phyloP scores from a whole-genome alignment of 1,284 basidiomycete genomes.

The Sphagnurus paluster region DNA sequence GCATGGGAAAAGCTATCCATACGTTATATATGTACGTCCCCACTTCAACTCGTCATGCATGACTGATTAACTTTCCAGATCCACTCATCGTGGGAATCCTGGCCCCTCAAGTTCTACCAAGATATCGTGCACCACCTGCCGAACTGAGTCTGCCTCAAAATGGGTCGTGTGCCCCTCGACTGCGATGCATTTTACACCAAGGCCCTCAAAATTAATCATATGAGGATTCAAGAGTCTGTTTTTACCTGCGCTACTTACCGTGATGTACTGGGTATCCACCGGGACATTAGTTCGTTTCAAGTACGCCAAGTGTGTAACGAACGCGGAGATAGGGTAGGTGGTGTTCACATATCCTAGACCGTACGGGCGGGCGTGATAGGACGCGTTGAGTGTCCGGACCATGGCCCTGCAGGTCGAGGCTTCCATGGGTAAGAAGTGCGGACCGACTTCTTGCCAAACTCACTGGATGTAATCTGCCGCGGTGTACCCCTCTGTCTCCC shows the following conservation, averaged over 20 bases:
- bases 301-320: slow-evolving; percentile 85
- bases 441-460: slow-evolving; percentile 21
- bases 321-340: slow-evolving; percentile 67
- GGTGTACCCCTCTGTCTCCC: slow-evolving; percentile 86
- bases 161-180: slow-evolving; percentile 31
- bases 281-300: slow-evolving; percentile 61
- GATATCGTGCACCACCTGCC: slow-evolving; percentile 48
- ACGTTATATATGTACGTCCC: too few species aligned
- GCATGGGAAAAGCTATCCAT: too few species aligned
- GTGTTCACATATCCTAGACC: slow-evolving; percentile 60
- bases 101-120: slow-evolving; percentile 27
- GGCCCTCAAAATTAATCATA: slow-evolving; percentile 44
- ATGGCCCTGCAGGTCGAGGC: slow-evolving; percentile 54
- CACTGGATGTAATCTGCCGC: slow-evolving; percentile 85
- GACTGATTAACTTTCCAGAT: background rate
- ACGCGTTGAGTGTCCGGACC: slow-evolving; percentile 66
- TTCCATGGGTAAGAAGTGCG: slow-evolving; percentile 14
- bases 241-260: slow-evolving; percentile 46
- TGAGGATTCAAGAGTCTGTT: background rate
- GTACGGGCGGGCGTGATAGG: slow-evolving; percentile 50
- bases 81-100: slow-evolving; percentile 13
- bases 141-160: slow-evolving; percentile 55
- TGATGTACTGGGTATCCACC: slow-evolving; percentile 61
- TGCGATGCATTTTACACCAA: slow-evolving; percentile 64
- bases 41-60: slow-evolving; percentile 2